Evolutionary conservation across 1,284 basidiomycete species (phyloP), one percentile per base, ranked within the genome.

Genomic region (Phlebopus sp.): DNA sequence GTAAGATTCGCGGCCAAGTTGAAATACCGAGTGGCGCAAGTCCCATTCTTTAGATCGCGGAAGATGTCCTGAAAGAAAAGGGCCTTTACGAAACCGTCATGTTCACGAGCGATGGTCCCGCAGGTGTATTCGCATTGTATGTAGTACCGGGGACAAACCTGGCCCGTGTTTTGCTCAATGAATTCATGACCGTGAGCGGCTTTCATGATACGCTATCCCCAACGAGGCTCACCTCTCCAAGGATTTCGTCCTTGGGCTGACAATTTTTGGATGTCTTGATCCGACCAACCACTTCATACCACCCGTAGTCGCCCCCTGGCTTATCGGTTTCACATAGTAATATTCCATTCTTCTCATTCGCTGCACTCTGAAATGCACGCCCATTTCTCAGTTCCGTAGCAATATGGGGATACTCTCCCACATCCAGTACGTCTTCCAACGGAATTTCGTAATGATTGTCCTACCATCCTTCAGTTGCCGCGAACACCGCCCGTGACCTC

Each of bases 401-500:
- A 25, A 74, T 86, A 43, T 86, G 83, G 81, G 77, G 79, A 13
- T 86, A 70, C 59, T 71, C 77, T 2, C 69, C 74, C 4, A 71
- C 73, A 27, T 76, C 75, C 41, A 59, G 82, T 81, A 60, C 8
- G 55, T 38, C 37, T 49, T 25, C 42, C 49, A 17, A 30, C 30
- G 13, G 19, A 11, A 34, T 37, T 32, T 17, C 30, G 4, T 38
- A 23, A 15, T 11, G 18, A 15, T 40, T 25, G 44, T 40, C 5
- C 11, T 36, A 29, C 15, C 6, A n/a, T 5, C n/a, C 31, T 42
- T 5, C 47, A 81, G 79, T 86, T 49, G 75, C 81, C 11, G 70
- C 82, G 15, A 87, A 87, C 60, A 66, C 81, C 2, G 84, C 84
- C 27, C 80, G 84, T 55, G 85, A 87, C 58, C 37, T 88, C 40